phyloP scores from a whole-genome alignment of 352 stramenopile genomes.

The Halophytophthora batemanensis region DNA sequence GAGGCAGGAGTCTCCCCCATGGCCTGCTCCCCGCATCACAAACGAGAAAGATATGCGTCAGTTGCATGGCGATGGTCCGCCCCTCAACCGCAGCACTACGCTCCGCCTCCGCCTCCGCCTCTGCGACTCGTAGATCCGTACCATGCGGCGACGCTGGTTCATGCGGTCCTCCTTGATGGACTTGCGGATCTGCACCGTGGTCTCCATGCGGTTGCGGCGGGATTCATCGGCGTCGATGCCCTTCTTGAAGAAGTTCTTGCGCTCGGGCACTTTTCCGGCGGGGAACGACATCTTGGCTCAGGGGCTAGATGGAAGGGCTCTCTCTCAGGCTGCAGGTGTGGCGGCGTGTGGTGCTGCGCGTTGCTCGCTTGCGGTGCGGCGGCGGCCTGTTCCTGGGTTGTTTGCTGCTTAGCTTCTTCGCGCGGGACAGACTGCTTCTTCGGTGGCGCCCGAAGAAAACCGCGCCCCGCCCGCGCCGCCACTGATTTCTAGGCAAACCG shows the following conservation, averaged over 20 bases:
- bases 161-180: slow-evolving; percentile 79
- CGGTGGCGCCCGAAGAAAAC: too few species aligned
- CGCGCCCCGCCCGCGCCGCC: too few species aligned
- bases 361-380: too few species aligned
- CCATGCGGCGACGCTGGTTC: slow-evolving; percentile 76
- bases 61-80: neutral
- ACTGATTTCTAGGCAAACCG: too few species aligned
- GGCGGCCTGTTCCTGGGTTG: too few species aligned
- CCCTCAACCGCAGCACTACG: slow-evolving; percentile 6
- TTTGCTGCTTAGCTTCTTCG: too few species aligned
- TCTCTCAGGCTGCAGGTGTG: slow-evolving; percentile 9
- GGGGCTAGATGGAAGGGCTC: slow-evolving; percentile 7
- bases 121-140: slow-evolving; percentile 20
- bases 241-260: slow-evolving; percentile 80
- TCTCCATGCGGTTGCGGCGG: slow-evolving; percentile 71
- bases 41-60: neutral
- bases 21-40: slow-evolving; percentile 8
- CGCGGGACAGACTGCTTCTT: too few species aligned
- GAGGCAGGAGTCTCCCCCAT: slow-evolving; percentile 18
- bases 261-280: slow-evolving; percentile 62
- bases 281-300: slow-evolving; percentile 61
- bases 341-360: too few species aligned
- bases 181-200: slow-evolving; percentile 84
- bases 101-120: slow-evolving; percentile 15
- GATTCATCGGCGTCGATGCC: slow-evolving; percentile 75